Evolutionary conservation across 78 protist genomes (phyloP).

Genomic region (Ministeria vibrans): DNA sequence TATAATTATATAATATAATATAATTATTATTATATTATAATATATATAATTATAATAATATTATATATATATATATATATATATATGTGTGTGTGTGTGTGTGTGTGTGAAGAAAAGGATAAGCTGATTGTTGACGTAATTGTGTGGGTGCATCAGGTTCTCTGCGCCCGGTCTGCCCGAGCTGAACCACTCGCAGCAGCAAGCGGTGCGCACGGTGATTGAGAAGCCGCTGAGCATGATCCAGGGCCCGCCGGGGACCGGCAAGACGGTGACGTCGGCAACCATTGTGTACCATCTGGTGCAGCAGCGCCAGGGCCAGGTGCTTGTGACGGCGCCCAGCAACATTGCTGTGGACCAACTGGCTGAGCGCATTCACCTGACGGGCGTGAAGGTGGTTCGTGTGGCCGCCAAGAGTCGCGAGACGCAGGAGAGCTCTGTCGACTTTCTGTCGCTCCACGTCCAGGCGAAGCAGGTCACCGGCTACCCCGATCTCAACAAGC

Average conservation of each 20-base stretch:
- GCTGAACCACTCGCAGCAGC: constrained; percentile 85
- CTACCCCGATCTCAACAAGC: constrained; percentile 74
- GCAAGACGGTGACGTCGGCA: constrained; percentile 97
- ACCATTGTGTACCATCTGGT: constrained; percentile 92
- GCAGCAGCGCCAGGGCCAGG: constrained; percentile 50
- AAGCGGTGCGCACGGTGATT: constrained; percentile 78
- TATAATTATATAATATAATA: no score
- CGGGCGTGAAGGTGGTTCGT: constrained; percentile 96
- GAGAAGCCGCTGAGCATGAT: constrained; percentile 82
- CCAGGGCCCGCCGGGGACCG: constrained; percentile 87
- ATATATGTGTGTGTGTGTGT: no score
- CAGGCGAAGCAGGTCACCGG: no score
- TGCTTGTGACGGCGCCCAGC: constrained; percentile 96
- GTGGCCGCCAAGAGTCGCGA: constrained; percentile 94
- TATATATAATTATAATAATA: no score
- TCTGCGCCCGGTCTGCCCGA: constrained; percentile 79
- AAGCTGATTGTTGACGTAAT: no score
- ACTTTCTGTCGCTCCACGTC: constrained; percentile 88
- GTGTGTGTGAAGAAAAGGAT: no score
- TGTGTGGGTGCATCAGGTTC: constrained; percentile 24
- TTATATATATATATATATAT: no score
- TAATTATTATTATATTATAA: no score
- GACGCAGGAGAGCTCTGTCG: constrained; percentile 76
- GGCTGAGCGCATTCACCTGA: constrained; percentile 84
- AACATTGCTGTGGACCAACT: constrained; percentile 99